phyloP scores from a whole-genome alignment of 1,284 basidiomycete genomes.

The Thecaphora frezii region DNA sequence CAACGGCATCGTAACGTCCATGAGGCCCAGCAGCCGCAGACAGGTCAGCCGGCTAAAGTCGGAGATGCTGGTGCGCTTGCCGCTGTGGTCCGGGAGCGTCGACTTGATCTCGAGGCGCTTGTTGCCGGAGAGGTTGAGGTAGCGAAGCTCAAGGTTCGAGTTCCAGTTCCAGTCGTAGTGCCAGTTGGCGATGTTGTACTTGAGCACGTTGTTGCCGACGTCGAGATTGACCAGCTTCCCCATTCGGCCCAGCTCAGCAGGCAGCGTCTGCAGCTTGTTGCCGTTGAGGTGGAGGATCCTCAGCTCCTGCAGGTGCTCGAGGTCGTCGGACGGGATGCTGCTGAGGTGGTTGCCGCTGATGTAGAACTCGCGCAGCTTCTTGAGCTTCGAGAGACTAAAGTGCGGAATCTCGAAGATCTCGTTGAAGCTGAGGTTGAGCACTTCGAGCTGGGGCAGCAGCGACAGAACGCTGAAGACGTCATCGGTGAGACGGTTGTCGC shows the following conservation, averaged over 20 bases:
- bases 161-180: slow-evolving; percentile 99
- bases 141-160: slow-evolving; percentile 88
- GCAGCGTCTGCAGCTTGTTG: slow-evolving; percentile 88
- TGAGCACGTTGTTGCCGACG: slow-evolving; percentile 89
- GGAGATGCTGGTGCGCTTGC: slow-evolving; percentile 64
- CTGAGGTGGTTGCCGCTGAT: slow-evolving; percentile 90
- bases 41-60: slow-evolving; percentile 83
- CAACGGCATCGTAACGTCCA: slow-evolving; percentile 83
- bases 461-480: slow-evolving; percentile 78
- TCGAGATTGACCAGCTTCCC: slow-evolving; percentile 80
- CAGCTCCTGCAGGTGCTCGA: slow-evolving; percentile 47
- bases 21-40: slow-evolving; percentile 86
- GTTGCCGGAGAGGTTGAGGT: slow-evolving; percentile 85
- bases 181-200: slow-evolving; percentile 98
- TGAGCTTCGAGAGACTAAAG: slow-evolving; percentile 73
- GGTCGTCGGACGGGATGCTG: slow-evolving; percentile 73
- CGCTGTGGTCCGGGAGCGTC: slow-evolving; percentile 56
- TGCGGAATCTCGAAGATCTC: slow-evolving; percentile 80
- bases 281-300: slow-evolving; percentile 80
- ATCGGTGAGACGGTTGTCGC: slow-evolving; percentile 85
- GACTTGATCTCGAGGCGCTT: slow-evolving; percentile 85
- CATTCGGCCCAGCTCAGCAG: slow-evolving; percentile 84
- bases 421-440: slow-evolving; percentile 94
- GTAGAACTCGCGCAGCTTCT: slow-evolving; percentile 79
- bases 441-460: slow-evolving; percentile 64